Conservation (phyloP, 2,329 filamentous ascomycete species). For the Fonsecaea erecta region DNA sequence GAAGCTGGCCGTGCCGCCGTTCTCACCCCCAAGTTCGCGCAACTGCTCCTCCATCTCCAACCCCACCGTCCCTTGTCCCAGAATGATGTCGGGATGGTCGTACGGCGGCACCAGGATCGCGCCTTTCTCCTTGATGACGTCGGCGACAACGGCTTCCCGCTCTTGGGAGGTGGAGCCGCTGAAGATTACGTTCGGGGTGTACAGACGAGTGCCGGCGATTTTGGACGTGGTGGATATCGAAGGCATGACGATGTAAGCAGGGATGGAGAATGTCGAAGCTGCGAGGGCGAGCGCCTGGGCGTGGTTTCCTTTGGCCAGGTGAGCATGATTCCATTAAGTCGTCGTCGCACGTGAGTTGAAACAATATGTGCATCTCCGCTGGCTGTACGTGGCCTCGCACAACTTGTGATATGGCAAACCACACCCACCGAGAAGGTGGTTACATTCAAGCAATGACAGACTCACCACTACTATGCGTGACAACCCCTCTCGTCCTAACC, state of each 20-base stretch:
- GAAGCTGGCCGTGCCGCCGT: slow-evolving; percentile 43
- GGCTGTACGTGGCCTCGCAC: too few relatives aligned
- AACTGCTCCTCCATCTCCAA: slow-evolving; percentile 82
- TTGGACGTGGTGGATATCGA: slow-evolving; percentile 82
- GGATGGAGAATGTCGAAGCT: slow-evolving; percentile 71
- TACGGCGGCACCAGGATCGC: slow-evolving; percentile 86
- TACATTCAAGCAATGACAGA: slow-evolving; percentile 24
- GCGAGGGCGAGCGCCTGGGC: slow-evolving; percentile 90
- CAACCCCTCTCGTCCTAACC: slow-evolving; percentile 70
- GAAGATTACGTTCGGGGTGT: slow-evolving; percentile 79
- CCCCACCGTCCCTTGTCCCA: slow-evolving; percentile 89
- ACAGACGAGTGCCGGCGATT: slow-evolving; percentile 77
- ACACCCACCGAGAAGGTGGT: too few relatives aligned
- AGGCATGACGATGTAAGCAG: slow-evolving; percentile 91
- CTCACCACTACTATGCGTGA: slow-evolving; percentile 85
- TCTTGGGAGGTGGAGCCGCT: slow-evolving; percentile 79
- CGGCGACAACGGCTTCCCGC: slow-evolving; percentile 75
- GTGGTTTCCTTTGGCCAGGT: slow-evolving; percentile 74
- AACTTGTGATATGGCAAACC: too few relatives aligned
- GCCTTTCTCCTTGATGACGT: slow-evolving; percentile 71
- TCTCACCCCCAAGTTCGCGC: slow-evolving; percentile 48
- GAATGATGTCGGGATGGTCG: slow-evolving; percentile 87
- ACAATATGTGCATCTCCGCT: too few relatives aligned
- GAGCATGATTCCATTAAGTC: too few relatives aligned
- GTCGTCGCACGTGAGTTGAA: too few relatives aligned